These are phyloP conservation scores for Dalechampia spathulata DNA, from an alignment of 441 rosid genomes.

Conservation along the genomic window DNA sequence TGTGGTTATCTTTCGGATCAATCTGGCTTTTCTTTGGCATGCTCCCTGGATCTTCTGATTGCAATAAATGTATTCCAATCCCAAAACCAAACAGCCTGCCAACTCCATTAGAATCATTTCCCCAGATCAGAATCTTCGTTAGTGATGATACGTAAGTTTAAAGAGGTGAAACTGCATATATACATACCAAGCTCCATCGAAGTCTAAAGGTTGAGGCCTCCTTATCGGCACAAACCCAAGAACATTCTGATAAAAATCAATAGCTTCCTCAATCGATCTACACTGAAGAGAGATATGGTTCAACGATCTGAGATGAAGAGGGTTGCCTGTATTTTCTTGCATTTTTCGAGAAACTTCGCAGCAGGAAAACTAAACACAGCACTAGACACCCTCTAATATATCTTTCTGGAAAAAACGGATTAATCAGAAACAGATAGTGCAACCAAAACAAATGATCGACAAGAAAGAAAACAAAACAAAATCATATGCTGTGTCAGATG, in stretches of 20 bases:
- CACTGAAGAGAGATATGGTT: conserved; percentile 80
- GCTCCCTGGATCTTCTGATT: conserved; percentile 53
- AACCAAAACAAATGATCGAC: no score
- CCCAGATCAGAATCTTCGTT: no score
- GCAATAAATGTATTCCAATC: conserved; percentile 86
- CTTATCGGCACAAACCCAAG: conserved; percentile 72
- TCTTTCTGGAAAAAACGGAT: no score
- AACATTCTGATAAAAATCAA: conserved; percentile 55
- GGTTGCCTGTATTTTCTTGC: conserved; percentile 52
- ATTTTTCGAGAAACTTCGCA: conserved; percentile 26
- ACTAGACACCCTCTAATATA: no score
- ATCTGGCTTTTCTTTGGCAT: conserved; percentile 51
- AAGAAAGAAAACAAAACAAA: no score
- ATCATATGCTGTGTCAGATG: no score
- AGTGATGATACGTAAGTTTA: no score
- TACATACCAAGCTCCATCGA: no score
- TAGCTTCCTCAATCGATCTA: conserved; percentile 54
- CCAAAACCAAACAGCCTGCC: conserved; percentile 80
- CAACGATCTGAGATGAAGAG: conserved; percentile 69
- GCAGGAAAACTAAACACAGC: no score
- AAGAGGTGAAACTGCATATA: no score
- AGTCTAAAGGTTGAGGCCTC: conserved; percentile 79
- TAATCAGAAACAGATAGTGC: no score
- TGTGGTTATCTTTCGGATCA: conserved; percentile 86
- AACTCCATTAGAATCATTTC: no score